A percentile compares a stretch with the other conserved stretches of the same genome.
phyloP scores from a whole-genome alignment of 257 asterid genomes.

The Dorcoceras hygrometricum region DNA sequence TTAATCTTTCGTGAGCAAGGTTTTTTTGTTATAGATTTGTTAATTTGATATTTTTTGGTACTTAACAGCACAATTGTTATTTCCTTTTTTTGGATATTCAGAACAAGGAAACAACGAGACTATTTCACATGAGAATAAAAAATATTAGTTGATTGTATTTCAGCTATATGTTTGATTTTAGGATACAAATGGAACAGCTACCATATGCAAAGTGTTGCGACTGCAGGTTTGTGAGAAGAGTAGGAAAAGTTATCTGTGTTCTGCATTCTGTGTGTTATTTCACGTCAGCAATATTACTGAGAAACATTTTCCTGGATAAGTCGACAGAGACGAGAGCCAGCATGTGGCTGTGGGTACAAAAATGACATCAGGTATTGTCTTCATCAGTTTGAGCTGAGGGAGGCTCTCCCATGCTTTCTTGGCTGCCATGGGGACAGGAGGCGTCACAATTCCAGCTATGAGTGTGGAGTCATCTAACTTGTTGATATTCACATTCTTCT shows the following conservation, averaged over 20 bases:
- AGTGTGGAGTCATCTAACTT: conserved; percentile 63
- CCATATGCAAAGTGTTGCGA: no score
- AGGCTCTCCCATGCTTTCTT: conserved; percentile 78
- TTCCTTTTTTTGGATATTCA: no score
- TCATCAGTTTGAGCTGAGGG: conserved; percentile 73
- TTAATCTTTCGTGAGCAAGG: no score
- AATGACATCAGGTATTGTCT: conserved; percentile 68
- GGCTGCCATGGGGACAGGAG: conserved; percentile 89
- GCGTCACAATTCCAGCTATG: conserved; percentile 63
- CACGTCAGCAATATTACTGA: conserved; percentile 34
- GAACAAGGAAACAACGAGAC: no score
- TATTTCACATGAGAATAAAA: no score
- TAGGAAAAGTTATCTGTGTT: neutral
- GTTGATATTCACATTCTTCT: conserved; percentile 50
- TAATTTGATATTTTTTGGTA: no score
- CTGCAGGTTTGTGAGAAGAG: neutral
- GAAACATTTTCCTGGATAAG: conserved; percentile 63
- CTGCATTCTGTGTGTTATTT: neutral
- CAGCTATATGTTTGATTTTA: no score
- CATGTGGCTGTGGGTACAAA: conserved; percentile 79
- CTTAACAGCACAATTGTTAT: no score
- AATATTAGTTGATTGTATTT: no score
- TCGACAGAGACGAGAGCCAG: conserved; percentile 68
- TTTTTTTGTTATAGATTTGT: no score
- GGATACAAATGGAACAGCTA: no score